Conservation (phyloP, 1,139 yeast species). For the Sugiyamaella paludigena region DNA sequence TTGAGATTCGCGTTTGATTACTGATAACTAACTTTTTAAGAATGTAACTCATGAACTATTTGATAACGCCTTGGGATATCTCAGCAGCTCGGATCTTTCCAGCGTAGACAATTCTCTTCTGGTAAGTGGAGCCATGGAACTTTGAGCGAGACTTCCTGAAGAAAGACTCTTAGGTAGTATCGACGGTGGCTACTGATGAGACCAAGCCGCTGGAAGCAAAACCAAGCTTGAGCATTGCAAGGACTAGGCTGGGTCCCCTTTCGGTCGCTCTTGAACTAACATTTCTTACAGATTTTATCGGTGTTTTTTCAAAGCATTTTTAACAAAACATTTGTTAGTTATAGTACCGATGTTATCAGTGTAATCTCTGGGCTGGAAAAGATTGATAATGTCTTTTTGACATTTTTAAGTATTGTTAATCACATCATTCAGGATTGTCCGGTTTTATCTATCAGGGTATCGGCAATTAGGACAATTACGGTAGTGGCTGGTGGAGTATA, state of each 20-base stretch:
- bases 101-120: conserved; percentile 29
- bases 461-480: conserved; percentile 36
- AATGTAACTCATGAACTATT: conserved; percentile 31
- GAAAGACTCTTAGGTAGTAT: no score
- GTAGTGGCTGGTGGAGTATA: conserved; percentile 37
- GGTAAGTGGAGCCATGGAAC: conserved; percentile 2
- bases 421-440: conserved; percentile 26
- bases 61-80: conserved; percentile 29
- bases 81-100: conserved; percentile 24
- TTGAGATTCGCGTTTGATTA: no score
- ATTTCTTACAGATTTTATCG: conserved; percentile 23
- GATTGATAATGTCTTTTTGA: conserved; percentile 35
- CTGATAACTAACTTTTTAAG: not conserved
- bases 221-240: no score
- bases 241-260: not conserved
- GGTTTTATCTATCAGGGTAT: conserved; percentile 26
- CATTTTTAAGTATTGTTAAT: conserved; percentile 30
- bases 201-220: no score
- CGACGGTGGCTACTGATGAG: no score
- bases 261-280: not conserved
- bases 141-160: not conserved
- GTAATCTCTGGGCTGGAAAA: conserved; percentile 39
- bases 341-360: conserved; percentile 35
- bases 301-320: conserved; percentile 34
- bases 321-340: conserved; percentile 33